A percentile compares a stretch with the other conserved stretches of the same genome.
Conservation (phyloP, 2,329 filamentous ascomycete species). For the Apiospora kogelbergensis region DNA sequence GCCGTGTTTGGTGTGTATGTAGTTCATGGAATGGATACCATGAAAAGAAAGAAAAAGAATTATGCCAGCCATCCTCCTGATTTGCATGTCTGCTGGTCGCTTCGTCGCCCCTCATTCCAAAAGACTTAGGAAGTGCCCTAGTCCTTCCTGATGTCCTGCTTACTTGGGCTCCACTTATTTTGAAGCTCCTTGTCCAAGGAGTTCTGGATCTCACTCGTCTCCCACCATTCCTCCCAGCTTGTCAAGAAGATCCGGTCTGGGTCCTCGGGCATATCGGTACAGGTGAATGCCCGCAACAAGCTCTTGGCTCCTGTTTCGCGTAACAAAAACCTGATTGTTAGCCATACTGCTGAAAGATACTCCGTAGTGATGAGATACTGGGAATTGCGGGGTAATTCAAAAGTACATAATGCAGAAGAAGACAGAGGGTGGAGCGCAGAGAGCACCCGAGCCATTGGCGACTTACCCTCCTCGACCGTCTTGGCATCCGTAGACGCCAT, state of each 20-base stretch:
- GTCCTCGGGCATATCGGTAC: slow-evolving; percentile 49
- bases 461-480: slow-evolving; percentile 43
- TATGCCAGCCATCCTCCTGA: no score
- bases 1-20: no score
- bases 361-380: neutral
- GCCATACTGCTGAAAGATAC: neutral
- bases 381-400: no score
- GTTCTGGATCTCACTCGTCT: slow-evolving; percentile 40
- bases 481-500: slow-evolving; percentile 47
- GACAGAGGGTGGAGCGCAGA: no score
- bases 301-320: slow-evolving; percentile 41
- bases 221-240: slow-evolving; percentile 59
- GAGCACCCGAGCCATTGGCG: no score
- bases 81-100: no score
- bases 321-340: neutral
- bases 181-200: slow-evolving; percentile 47
- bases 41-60: no score
- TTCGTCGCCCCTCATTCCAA: no score
- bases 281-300: slow-evolving; percentile 43
- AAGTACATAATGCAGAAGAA: no score
- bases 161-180: slow-evolving; percentile 50
- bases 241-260: slow-evolving; percentile 53
- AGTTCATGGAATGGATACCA: neutral
- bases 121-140: slow-evolving; percentile 23
- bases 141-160: slow-evolving; percentile 48